Conservation (phyloP, 1,284 basidiomycete genomes). For the Heterobasidion parviporum region DNA sequence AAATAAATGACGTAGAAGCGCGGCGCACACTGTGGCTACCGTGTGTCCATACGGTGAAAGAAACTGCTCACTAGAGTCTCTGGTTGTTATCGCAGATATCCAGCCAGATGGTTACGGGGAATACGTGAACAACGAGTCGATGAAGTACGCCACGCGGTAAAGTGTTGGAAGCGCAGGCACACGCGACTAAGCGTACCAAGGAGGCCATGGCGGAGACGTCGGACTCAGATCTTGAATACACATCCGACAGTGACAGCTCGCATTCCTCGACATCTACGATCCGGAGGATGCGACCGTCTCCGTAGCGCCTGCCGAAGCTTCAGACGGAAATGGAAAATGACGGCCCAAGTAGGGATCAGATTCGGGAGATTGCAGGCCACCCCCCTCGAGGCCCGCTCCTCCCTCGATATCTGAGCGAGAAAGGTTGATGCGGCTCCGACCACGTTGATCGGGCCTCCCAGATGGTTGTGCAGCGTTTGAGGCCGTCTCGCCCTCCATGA, state of each 20-base stretch:
- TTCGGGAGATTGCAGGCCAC: background rate
- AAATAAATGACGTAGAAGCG: no score
- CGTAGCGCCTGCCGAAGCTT: background rate
- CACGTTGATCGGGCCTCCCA: background rate
- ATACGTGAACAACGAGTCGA: no score
- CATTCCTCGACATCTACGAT: background rate
- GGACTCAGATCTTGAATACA: background rate
- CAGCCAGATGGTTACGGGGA: no score
- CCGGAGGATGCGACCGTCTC: background rate
- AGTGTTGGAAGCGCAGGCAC: no score
- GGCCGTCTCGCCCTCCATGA: conserved; percentile 57
- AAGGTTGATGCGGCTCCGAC: background rate
- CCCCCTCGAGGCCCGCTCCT: background rate
- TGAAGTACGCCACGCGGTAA: no score
- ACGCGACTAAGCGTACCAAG: no score
- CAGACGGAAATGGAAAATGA: background rate
- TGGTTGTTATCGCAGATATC: no score
- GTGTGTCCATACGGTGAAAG: no score
- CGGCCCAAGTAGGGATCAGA: background rate
- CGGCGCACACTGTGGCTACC: no score
- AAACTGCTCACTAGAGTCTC: no score
- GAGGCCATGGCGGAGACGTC: background rate
- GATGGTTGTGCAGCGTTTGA: background rate
- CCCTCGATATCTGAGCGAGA: background rate
- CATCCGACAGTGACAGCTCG: background rate